Evolutionary conservation across 176 grass and related monocot species (phyloP).

Genomic region (Guadua angustifolia): DNA sequence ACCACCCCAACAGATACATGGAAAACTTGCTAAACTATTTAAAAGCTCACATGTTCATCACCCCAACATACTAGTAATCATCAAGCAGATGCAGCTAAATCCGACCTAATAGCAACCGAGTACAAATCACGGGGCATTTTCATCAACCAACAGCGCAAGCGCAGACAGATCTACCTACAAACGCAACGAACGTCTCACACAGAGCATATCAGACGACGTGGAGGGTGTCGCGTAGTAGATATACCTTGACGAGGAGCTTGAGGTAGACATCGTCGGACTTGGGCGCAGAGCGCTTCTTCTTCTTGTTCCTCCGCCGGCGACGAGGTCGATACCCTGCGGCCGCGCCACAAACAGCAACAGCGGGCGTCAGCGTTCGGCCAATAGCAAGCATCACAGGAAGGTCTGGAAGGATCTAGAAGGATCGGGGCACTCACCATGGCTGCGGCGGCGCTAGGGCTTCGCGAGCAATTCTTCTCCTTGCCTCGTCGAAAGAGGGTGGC

Average conservation of each 20-base stretch:
- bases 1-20: too few species aligned
- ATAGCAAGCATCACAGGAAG: too few species aligned
- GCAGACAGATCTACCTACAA: slow-evolving; percentile 24
- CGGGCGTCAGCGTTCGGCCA: background rate
- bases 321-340: slow-evolving; percentile 69
- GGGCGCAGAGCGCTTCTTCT: slow-evolving; percentile 64
- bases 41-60: too few species aligned
- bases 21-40: too few species aligned
- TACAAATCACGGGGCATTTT: background rate
- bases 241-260: slow-evolving; percentile 74
- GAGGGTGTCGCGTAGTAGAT: background rate
- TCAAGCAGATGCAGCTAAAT: background rate
- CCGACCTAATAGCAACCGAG: background rate
- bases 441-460: slow-evolving; percentile 43
- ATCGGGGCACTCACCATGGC: slow-evolving; percentile 30
- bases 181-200: background rate
- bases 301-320: slow-evolving; percentile 75
- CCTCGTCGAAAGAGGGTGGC: slow-evolving; percentile 42
- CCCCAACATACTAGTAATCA: background rate
- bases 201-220: background rate
- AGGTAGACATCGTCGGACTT: slow-evolving; percentile 82
- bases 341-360: background rate
- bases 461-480: slow-evolving; percentile 36
- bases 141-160: background rate
- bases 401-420: background rate